Base-by-base conservation (phyloP, 2,329 filamentous ascomycete species). In the Paracoccidioides lutzii region DNA sequence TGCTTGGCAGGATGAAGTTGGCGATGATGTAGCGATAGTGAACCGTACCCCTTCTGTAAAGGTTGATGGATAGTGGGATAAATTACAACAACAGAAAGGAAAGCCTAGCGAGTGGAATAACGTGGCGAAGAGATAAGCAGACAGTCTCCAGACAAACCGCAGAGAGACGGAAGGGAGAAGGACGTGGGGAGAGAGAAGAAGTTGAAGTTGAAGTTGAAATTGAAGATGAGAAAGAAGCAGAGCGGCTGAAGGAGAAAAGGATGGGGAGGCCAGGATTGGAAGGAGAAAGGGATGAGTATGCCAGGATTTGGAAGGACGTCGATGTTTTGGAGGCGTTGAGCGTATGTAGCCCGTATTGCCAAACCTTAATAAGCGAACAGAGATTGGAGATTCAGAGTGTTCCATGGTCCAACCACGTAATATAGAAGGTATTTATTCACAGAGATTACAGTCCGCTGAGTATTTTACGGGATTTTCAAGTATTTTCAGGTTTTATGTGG, bases 31-130 rank as follows among this genome's bases (percentile, higher is more conserved):
- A 43, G 40, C 40, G 51, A 53, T 42, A 22, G 51, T 42, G 38
- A 9, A 22, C 22, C 10, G 28, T 3, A 8, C 12, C 28, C 12
- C 53, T 48, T 58, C 53, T 44, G 54, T 49, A 41, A 46, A 54
- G 45, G 38, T 22, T 22, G 22, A 22, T 55, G 55, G 56, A 61
- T 56, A 52, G 59, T 40, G 58, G 59, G 52, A 56, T 53, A 58
- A 59, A 52, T 22, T 22, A 22, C 22, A 52, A 59, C 44, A 51
- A 62, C 53, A 57, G 53, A 57, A 57, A 57, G 55, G 53, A 59
- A 53, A 42, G n/a, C 38, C 28, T 42, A 44, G 40, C 28, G 51
- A 42, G 41, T 53, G 38, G 50, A 50, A 50, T 22, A 44, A 7
- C 42, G 33, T n/a, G 7, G 7, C 45, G 3, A 14, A 49, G 45